Evolutionary conservation across 345 rosid genomes (phyloP).

Genomic region (Hypericum perforatum): DNA sequence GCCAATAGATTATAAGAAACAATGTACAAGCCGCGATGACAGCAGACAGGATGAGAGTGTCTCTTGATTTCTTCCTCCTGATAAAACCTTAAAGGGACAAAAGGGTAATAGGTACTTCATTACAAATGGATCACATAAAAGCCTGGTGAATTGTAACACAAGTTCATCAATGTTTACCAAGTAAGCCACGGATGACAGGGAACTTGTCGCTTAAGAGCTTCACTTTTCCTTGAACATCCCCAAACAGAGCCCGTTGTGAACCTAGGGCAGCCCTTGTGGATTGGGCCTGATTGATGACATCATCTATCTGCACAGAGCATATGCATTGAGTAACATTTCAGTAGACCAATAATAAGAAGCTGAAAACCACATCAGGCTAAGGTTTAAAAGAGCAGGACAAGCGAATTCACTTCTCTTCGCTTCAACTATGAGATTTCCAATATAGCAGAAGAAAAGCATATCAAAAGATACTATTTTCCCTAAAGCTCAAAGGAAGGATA

Average conservation of each 20-base stretch:
- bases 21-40: constrained; percentile 89
- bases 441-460: too few relatives aligned
- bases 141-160: neutral
- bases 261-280: constrained; percentile 77
- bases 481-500: too few relatives aligned
- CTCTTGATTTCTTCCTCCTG: constrained; percentile 69
- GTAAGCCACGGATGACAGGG: constrained; percentile 74
- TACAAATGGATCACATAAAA: constrained; percentile 1
- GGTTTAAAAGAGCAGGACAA: too few relatives aligned
- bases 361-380: too few relatives aligned
- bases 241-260: constrained; percentile 77
- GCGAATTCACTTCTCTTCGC: too few relatives aligned
- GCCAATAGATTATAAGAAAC: constrained; percentile 90
- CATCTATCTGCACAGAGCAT: constrained; percentile 58
- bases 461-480: too few relatives aligned
- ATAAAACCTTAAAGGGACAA: constrained; percentile 51
- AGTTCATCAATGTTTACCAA: constrained; percentile 42
- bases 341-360: too few relatives aligned
- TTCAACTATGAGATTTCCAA: too few relatives aligned
- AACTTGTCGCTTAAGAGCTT: constrained; percentile 77
- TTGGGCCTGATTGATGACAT: constrained; percentile 93
- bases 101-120: neutral
- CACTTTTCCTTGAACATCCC: constrained; percentile 94
- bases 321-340: too few relatives aligned
- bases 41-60: constrained; percentile 79